phyloP scores from a whole-genome alignment of 306 rosid genomes.

The Dryas octopetala region DNA sequence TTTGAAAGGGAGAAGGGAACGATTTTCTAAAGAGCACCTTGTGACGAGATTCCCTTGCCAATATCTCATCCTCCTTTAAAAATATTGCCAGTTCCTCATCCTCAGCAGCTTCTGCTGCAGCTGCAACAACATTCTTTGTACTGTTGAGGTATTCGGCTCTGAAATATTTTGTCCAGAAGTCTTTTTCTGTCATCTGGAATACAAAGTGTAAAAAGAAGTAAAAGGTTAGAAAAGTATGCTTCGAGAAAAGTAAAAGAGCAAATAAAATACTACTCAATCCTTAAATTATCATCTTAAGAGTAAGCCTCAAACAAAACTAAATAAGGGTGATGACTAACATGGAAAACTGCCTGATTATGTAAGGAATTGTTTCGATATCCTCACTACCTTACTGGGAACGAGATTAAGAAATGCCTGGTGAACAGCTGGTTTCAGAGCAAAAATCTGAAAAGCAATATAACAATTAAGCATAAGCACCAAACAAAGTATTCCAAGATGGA shows the following conservation, averaged over 20 bases:
- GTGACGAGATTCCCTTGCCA: constrained; percentile 75
- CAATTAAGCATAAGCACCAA: constrained; percentile 17
- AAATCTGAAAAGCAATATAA: constrained; percentile 59
- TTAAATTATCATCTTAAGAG: background rate
- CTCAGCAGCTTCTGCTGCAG: constrained; percentile 99
- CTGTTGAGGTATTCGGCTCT: constrained; percentile 92
- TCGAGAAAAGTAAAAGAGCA: constrained; percentile 9
- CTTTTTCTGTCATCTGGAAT: constrained; percentile 81
- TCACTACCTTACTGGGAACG: constrained; percentile 80
- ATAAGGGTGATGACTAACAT: background rate
- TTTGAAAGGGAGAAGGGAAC: constrained; percentile 3
- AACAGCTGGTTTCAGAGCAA: constrained; percentile 93
- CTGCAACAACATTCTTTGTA: constrained; percentile 74
- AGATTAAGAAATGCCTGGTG: constrained; percentile 79
- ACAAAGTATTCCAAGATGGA: background rate
- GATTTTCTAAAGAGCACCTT: constrained; percentile 52
- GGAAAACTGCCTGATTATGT: constrained; percentile 10
- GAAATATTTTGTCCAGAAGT: constrained; percentile 93
- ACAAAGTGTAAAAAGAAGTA: constrained; percentile 11
- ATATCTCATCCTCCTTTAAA: constrained; percentile 81
- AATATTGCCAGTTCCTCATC: constrained; percentile 95
- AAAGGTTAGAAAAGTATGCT: constrained; percentile 11
- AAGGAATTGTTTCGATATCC: constrained; percentile 25
- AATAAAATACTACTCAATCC: constrained; percentile 2
- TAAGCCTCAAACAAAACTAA: background rate